Percentiles rank a stretch among this genome's conserved stretches.
These are phyloP conservation scores for Apiotrichum siamense DNA, from an alignment of 1,284 basidiomycete species.

Conservation along the genomic window DNA sequence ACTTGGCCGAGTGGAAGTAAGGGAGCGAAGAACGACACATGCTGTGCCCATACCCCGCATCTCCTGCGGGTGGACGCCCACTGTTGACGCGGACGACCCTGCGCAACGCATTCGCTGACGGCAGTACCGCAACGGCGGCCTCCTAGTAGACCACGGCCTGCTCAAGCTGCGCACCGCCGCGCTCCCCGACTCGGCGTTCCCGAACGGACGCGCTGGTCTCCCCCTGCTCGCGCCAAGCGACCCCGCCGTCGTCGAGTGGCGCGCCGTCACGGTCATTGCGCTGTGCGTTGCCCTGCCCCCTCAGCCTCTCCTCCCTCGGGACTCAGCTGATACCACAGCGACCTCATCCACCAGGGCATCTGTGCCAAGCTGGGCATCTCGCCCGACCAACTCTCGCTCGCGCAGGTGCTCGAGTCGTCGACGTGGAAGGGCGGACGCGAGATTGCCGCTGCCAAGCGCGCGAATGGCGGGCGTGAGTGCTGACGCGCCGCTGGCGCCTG, in stretches of 20 bases:
- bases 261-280: constrained; percentile 86
- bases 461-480: constrained; percentile 55
- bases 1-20: no score
- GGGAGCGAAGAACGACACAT: background rate
- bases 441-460: constrained; percentile 72
- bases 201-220: constrained; percentile 40
- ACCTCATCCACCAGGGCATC: constrained; percentile 69
- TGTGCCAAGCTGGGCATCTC: constrained; percentile 54
- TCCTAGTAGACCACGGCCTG: constrained; percentile 77
- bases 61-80: no score
- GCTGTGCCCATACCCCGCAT: no score
- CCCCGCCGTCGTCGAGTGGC: constrained; percentile 90
- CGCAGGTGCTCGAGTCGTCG: constrained; percentile 85
- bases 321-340: constrained; percentile 54
- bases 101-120: constrained; percentile 42
- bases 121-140: constrained; percentile 86
- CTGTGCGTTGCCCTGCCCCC: no score
- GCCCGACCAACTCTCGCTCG: constrained; percentile 55
- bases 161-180: constrained; percentile 54
- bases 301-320: no score
- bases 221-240: constrained; percentile 63
- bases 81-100: no score
- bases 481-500: no score
- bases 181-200: constrained; percentile 31
- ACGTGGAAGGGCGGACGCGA: constrained; percentile 95